These are phyloP conservation scores for Tephrocybe sp. DNA, from an alignment of 768 basidiomycete genomes.

Conservation along the genomic window DNA sequence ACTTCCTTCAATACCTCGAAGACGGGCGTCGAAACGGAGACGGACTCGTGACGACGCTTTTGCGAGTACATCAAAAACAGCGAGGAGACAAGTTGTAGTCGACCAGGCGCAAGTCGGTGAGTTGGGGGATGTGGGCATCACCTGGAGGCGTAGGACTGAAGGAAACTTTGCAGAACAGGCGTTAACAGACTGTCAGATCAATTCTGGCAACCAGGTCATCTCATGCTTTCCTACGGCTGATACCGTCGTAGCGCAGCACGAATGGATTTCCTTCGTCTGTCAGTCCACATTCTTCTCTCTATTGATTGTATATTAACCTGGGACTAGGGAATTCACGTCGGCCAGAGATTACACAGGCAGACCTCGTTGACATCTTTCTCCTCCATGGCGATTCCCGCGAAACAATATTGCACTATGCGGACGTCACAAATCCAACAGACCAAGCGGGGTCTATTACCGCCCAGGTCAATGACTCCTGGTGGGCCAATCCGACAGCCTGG, in stretches of 20 bases:
- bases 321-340: conserved; percentile 73
- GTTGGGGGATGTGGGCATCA: conserved; percentile 6
- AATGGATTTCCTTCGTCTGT: conserved; percentile 82
- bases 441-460: conserved; percentile 54
- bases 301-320: conserved; percentile 11
- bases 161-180: conserved; percentile 38
- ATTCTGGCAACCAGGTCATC: conserved; percentile 67
- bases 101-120: conserved; percentile 35
- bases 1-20: conserved; percentile 14
- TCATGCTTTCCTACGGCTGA: conserved; percentile 73
- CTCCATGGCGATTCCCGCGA: conserved; percentile 67
- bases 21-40: conserved; percentile 32
- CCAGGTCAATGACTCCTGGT: conserved; percentile 77
- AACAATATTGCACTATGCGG: conserved; percentile 43
- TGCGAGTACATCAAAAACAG: conserved; percentile 26
- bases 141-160: neutral
- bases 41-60: conserved; percentile 16
- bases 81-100: conserved; percentile 37
- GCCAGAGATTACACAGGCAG: conserved; percentile 62
- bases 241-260: conserved; percentile 65
- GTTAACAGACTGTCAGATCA: conserved; percentile 45
- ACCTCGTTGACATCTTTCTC: conserved; percentile 74
- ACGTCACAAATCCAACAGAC: conserved; percentile 45
- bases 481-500: conserved; percentile 48
- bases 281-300: conserved; percentile 35